Base-by-base conservation (phyloP, 1,284 basidiomycete genomes). In the Austroboletus sp. region DNA sequence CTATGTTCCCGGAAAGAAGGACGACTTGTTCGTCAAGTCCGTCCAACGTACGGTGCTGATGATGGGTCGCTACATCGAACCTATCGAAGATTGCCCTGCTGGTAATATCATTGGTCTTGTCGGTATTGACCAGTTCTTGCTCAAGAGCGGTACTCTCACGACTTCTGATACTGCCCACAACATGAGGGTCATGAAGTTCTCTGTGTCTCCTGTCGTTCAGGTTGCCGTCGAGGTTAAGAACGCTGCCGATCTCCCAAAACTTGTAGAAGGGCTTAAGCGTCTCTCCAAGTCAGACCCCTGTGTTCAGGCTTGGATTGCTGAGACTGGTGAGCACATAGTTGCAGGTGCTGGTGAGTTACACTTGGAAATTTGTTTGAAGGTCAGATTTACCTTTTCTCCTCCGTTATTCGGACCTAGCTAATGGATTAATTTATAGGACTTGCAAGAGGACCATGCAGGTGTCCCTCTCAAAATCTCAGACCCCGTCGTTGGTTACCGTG, bases 191-290 rank as follows among this genome's bases (percentile, higher is more conserved):
- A 98, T 98, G 95, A 93, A 90, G 78, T 96, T 95, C 82, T 95
- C 92, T 67, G 96, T 98, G 54, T 98, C 96, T 35, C 96, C 95
- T 63, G 96, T 99, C 82, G 96, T 99, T 40, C 96, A 88, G 71
- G 92, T 98, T 66, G 92, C 95, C 60, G 96, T 99, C 65, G 96
- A 99, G 74, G 95, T 98, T 72, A 98, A 98, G 88, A 98, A 98
- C 72, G 94, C 95, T 56, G 82, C 92, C 56, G 95, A 99, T 79
- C 79, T 99, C 50, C 95, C 95, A 67, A 99, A 99, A 76, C 89
- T 99, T 56, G 96, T 98, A 58, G 96, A 98, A 80, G 96, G 95
- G 80, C 88, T 99, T 60, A 99, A 98, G 80, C 95, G 95, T 81
- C 82, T 99, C 54, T 96, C 95, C 62, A 98, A 99, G 79, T 99